A percentile compares a stretch with the other conserved stretches of the same genome.
Evolutionary conservation across 1,139 yeast species (phyloP).

Genomic region (Suhomyces bokatorum): DNA sequence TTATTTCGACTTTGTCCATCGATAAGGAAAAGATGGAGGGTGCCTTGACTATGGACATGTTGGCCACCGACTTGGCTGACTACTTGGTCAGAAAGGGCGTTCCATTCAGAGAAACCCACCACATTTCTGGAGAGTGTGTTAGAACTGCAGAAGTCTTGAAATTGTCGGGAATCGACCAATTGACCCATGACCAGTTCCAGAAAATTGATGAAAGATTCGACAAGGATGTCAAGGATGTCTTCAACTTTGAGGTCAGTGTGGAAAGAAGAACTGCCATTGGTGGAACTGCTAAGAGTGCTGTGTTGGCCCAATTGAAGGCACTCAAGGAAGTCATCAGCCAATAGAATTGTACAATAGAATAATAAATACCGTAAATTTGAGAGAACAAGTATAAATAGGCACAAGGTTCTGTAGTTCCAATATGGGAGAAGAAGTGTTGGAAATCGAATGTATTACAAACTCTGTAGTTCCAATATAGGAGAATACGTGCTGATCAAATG

Average conservation of each 20-base stretch:
- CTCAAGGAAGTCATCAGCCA: background rate
- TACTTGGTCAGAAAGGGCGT: conserved; percentile 96
- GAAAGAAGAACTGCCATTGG: conserved; percentile 97
- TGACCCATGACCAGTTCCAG: conserved; percentile 75
- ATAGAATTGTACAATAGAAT: background rate
- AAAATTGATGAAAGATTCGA: conserved; percentile 77
- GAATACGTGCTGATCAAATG: too few species aligned
- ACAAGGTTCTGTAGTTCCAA: too few species aligned
- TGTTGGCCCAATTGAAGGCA: conserved; percentile 62
- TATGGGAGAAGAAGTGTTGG: too few species aligned
- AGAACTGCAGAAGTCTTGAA: conserved; percentile 78
- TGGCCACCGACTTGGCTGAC: conserved; percentile 97
- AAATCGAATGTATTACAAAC: too few species aligned
- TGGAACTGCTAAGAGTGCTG: conserved; percentile 94
- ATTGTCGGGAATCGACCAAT: conserved; percentile 77
- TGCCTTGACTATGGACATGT: conserved; percentile 97
- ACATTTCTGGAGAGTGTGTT: conserved; percentile 96
- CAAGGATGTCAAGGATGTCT: conserved; percentile 77
- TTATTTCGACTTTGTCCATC: conserved; percentile 78
- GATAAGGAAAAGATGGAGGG: conserved; percentile 74
- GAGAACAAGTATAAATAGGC: background rate
- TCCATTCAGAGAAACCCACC: conserved; percentile 98
- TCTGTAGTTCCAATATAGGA: too few species aligned
- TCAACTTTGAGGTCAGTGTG: conserved; percentile 89
- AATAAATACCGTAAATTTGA: background rate